A percentile compares a stretch with the other conserved stretches of the same genome.
Evolutionary conservation across 148 eudicot species (phyloP).

Genomic region (Talinum fruticosum): DNA sequence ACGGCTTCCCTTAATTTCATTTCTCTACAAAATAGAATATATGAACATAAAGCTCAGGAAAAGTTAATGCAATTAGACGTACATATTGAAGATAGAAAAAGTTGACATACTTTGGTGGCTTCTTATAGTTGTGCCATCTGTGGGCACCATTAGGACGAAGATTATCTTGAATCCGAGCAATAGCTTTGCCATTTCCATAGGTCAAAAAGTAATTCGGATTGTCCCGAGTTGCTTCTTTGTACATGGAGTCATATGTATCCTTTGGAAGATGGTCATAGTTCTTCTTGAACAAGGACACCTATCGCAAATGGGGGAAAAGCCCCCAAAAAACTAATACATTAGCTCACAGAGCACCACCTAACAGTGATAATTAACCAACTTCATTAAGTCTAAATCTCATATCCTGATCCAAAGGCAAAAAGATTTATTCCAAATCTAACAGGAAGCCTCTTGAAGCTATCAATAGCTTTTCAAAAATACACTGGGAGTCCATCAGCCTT

Average conservation of each 20-base stretch:
- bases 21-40: slow-evolving; percentile 42
- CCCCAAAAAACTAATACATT: too few relatives aligned
- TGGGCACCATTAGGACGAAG: slow-evolving; percentile 91
- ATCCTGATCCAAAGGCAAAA: too few relatives aligned
- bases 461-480: too few relatives aligned
- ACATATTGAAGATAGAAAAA: too few relatives aligned
- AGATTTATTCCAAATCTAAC: too few relatives aligned
- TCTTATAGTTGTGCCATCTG: slow-evolving; percentile 89
- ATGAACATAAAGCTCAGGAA: not conserved
- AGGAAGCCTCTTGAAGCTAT: too few relatives aligned
- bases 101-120: slow-evolving; percentile 59
- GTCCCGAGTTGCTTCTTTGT: slow-evolving; percentile 83
- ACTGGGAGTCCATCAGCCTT: too few relatives aligned
- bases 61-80: too few relatives aligned
- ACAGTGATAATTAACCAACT: too few relatives aligned
- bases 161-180: slow-evolving; percentile 73
- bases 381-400: too few relatives aligned
- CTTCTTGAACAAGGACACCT: slow-evolving; percentile 82
- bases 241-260: slow-evolving; percentile 80
- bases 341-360: too few relatives aligned
- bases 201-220: slow-evolving; percentile 82
- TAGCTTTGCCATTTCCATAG: slow-evolving; percentile 81
- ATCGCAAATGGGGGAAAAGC: too few relatives aligned
- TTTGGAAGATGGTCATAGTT: slow-evolving; percentile 85
- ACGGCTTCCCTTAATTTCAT: slow-evolving; percentile 82